Conservation (phyloP, 371 early-diverging fungal genomes). For the Rhizopus stolonifer region DNA sequence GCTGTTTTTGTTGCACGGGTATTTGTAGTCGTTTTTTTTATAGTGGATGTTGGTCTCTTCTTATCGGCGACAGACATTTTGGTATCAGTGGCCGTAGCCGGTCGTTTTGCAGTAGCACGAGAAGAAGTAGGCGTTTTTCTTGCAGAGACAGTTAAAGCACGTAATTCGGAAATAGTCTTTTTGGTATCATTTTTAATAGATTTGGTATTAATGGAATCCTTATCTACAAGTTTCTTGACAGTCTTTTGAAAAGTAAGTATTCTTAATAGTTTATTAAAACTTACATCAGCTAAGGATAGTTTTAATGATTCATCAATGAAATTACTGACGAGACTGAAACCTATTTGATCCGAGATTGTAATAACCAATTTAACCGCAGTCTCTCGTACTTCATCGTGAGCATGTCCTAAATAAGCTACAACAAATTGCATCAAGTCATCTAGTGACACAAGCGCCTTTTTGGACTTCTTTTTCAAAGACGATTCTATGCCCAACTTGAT, state of each 20-base stretch:
- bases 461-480: not conserved
- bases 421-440: conserved; percentile 60
- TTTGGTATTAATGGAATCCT: conserved; percentile 7
- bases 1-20: not conserved
- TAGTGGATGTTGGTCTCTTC: conserved; percentile 1
- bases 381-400: conserved; percentile 67
- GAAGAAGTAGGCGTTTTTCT: conserved; percentile 3
- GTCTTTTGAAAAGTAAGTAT: conserved; percentile 13
- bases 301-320: conserved; percentile 32
- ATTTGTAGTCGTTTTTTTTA: not conserved
- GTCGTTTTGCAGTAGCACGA: not conserved
- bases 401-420: conserved; percentile 61
- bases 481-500: conserved; percentile 46
- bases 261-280: not conserved
- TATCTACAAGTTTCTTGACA: conserved; percentile 31
- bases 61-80: not conserved
- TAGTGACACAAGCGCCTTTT: conserved; percentile 13
- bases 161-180: conserved; percentile 16
- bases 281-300: conserved; percentile 30
- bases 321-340: conserved; percentile 30
- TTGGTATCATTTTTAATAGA: conserved; percentile 7
- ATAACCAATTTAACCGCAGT: conserved; percentile 62
- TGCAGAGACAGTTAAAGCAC: conserved; percentile 14
- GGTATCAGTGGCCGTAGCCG: not conserved
- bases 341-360: conserved; percentile 42